phyloP scores from a whole-genome alignment of 768 basidiomycete species.

The Mycena epipterygia region DNA sequence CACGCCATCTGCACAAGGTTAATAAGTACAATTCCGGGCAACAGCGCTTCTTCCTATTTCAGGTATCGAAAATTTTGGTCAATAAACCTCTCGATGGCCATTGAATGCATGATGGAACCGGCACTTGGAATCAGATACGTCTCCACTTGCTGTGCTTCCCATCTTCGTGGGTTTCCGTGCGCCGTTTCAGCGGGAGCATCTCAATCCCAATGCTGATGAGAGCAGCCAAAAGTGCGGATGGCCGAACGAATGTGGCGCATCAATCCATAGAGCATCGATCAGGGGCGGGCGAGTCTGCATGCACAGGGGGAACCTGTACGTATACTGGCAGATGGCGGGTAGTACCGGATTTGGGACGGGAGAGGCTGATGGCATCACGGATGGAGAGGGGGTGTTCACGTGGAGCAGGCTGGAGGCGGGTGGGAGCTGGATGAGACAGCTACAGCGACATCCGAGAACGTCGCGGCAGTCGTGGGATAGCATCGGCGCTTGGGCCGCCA shows the following conservation, averaged over 20 bases:
- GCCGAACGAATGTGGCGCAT: too few species aligned
- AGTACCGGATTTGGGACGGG: not conserved
- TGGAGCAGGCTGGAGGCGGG: not conserved
- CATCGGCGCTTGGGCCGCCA: not conserved
- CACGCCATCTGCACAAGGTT: too few species aligned
- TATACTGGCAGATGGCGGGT: not conserved
- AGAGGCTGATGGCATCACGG: too few species aligned
- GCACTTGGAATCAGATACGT: not conserved
- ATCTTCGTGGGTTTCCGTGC: not conserved
- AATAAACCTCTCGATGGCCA: too few species aligned
- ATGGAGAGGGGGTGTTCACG: not conserved
- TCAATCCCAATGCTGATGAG: conserved; percentile 1
- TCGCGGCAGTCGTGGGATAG: too few species aligned
- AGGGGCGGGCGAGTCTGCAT: not conserved
- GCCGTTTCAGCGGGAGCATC: conserved; percentile 1
- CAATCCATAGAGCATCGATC: too few species aligned
- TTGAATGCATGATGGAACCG: too few species aligned
- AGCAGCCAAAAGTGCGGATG: not conserved
- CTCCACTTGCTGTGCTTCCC: not conserved
- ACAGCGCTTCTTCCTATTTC: too few species aligned
- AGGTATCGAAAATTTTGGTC: too few species aligned
- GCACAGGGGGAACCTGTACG: not conserved
- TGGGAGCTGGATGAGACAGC: not conserved
- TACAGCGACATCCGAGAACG: not conserved
- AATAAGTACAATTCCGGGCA: too few species aligned